Evolutionary conservation across 1,284 basidiomycete genomes (phyloP).

Genomic region (Puccinia brachypodii): DNA sequence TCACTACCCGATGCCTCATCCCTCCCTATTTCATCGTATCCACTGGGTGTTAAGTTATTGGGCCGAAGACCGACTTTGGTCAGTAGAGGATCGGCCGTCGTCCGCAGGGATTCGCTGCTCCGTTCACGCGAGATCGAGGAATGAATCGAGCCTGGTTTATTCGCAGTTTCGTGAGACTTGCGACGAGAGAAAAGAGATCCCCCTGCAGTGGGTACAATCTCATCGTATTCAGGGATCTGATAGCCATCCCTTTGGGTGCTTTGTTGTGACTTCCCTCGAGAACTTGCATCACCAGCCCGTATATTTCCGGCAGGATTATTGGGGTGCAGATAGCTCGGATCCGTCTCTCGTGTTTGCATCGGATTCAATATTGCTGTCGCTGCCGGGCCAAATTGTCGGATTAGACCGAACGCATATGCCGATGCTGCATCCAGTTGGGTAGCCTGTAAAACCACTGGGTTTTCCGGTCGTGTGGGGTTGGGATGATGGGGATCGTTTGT

Average conservation of each 20-base stretch:
- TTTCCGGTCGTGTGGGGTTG: background rate
- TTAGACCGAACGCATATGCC: conserved; percentile 6
- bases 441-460: background rate
- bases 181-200: background rate
- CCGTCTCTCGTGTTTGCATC: conserved; percentile 35
- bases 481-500: background rate
- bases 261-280: background rate
- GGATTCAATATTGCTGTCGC: conserved; percentile 43
- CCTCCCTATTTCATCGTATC: conserved; percentile 38
- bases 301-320: background rate
- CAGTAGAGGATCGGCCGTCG: background rate
- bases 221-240: conserved; percentile 27
- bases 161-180: background rate
- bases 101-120: background rate
- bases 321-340: conserved; percentile 3
- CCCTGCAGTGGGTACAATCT: too few relatives aligned
- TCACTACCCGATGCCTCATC: conserved; percentile 48
- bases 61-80: background rate
- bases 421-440: conserved; percentile 21
- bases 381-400: conserved; percentile 42
- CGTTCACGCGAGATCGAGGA: background rate
- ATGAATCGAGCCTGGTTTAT: background rate
- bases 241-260: background rate
- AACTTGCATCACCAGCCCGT: background rate
- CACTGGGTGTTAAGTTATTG: conserved; percentile 12